These are phyloP conservation scores for Petunia axillaris DNA, from an alignment of 257 asterid genomes.

Conservation along the genomic window DNA sequence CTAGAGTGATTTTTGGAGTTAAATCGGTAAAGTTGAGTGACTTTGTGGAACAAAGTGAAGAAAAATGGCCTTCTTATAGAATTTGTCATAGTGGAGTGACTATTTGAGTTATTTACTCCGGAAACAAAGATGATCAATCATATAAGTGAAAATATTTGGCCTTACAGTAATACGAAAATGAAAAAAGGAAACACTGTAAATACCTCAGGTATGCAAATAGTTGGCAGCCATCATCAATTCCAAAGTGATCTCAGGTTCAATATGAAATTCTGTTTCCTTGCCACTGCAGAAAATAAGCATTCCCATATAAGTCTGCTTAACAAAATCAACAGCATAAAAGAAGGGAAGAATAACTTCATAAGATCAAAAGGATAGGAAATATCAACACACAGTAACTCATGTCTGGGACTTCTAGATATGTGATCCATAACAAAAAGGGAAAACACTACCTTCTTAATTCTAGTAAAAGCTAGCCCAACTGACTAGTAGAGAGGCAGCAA, in stretches of 20 bases:
- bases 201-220: slow-evolving; percentile 71
- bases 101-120: too few relatives aligned
- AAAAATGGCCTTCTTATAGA: too few relatives aligned
- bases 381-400: neutral
- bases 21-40: too few relatives aligned
- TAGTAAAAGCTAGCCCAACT: neutral
- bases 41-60: too few relatives aligned
- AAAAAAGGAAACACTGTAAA: neutral
- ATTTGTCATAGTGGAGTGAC: too few relatives aligned
- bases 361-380: slow-evolving; percentile 25
- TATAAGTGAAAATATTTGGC: neutral
- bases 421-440: slow-evolving; percentile 10
- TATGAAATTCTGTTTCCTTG: slow-evolving; percentile 82
- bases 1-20: too few relatives aligned
- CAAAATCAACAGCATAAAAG: slow-evolving; percentile 7
- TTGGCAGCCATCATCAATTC: slow-evolving; percentile 96
- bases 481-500: neutral
- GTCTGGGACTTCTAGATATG: slow-evolving; percentile 7
- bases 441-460: neutral
- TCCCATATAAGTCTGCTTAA: slow-evolving; percentile 13
- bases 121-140: neutral
- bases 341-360: neutral
- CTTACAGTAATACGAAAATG: neutral
- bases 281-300: slow-evolving; percentile 57
- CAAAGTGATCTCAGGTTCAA: slow-evolving; percentile 90